Base-by-base conservation (phyloP, 176 grass and related monocot species). In the Musa itinerans region DNA sequence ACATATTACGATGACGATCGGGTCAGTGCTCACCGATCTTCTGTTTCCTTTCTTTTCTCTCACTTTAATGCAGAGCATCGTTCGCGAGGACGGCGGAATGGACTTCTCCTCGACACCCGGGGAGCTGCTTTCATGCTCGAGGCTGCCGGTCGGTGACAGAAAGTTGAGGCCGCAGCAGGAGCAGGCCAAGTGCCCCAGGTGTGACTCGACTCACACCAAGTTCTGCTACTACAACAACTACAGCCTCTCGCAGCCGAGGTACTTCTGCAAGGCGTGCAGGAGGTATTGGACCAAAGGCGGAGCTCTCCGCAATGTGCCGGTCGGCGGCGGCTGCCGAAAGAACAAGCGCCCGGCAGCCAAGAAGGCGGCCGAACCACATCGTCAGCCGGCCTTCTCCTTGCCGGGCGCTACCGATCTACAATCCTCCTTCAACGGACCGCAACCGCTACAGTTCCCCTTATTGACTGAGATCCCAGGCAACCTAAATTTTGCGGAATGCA, bases 171-270 rank as follows among this genome's bases (percentile, higher is more conserved):
- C 67, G 27, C 67, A 27, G 25, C 67, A 69, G 11, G 67, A 69
- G 12, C 26, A 69, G 25, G 67, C 29, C 13, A 62, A 62, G 13
- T 62, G 57, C 13, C 57, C 57, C 6, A 62, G 57, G 57, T 62
- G 57, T 17, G 57, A 62, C 57, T 62, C 57, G 2, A 81, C 86
- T 61, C 89, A 96, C 78, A 96, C 92, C 89, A 96, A 96, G 80
- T 96, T 96, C 86, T 96, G 92, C 87, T 96, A 96, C 84, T 96
- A 96, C 89, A 96, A 96, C 84, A 96, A 96, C 75, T 96, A 96
- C 84, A 96, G 92, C 68, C 84, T 96, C 84, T 92, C 92, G 12
- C 92, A 96, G 83, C 92, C 92, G 8, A 87, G 92, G 71, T 96
- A 96, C 89, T 96, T 96, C 80, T 96, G 92, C 89, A 96, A 96